Evolutionary conservation across 495 filamentous ascomycete genomes (phyloP).

Genomic region (Aspergillus avenaceus): DNA sequence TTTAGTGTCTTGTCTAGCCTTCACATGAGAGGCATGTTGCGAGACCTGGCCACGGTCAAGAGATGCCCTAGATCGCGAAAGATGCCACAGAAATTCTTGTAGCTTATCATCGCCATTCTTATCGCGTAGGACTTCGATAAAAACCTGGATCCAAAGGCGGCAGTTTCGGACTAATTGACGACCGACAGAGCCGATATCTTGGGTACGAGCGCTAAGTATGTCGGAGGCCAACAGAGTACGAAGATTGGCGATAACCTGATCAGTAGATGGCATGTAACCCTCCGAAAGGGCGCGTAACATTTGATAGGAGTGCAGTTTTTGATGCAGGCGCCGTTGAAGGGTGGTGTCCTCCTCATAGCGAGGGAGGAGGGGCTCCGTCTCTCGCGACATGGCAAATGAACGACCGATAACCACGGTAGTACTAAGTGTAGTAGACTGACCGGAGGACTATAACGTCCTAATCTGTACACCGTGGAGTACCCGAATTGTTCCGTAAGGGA

Average conservation of each 20-base stretch:
- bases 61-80: constrained; percentile 64
- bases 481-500: neutral
- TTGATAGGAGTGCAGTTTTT: constrained; percentile 89
- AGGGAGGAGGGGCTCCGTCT: constrained; percentile 75
- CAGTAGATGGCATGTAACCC: constrained; percentile 89
- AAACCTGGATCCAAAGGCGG: constrained; percentile 65
- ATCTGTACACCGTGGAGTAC: neutral
- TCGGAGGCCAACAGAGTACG: constrained; percentile 75
- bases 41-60: constrained; percentile 66
- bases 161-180: constrained; percentile 66
- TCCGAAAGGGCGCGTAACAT: constrained; percentile 79
- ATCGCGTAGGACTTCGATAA: constrained; percentile 71
- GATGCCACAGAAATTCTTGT: constrained; percentile 87
- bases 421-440: neutral
- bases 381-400: constrained; percentile 44
- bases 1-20: constrained; percentile 69
- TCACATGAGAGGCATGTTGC: constrained; percentile 57
- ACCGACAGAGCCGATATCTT: constrained; percentile 72
- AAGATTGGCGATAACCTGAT: constrained; percentile 77
- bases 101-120: constrained; percentile 86
- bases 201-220: constrained; percentile 70
- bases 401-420: neutral
- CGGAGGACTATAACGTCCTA: neutral
- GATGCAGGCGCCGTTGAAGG: constrained; percentile 70
- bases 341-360: constrained; percentile 80